A percentile compares a stretch with the other conserved stretches of the same genome.
These are phyloP conservation scores for California macrophylla DNA, from an alignment of 441 rosid genomes.

Conservation along the genomic window DNA sequence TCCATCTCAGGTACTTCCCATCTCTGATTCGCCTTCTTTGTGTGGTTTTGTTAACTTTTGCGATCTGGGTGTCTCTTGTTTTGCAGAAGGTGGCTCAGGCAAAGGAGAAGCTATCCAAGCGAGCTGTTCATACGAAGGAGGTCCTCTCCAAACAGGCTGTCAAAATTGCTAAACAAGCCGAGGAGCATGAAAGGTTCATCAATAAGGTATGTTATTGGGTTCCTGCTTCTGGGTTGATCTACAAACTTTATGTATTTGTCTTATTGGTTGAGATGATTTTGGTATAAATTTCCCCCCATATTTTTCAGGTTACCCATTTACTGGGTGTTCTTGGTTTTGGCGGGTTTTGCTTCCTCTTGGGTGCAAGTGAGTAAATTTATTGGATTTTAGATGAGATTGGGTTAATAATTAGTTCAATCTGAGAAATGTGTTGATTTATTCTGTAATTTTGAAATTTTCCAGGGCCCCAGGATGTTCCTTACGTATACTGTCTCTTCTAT, in stretches of 20 bases:
- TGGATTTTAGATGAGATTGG: slow-evolving; percentile 13
- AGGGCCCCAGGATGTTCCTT: slow-evolving; percentile 88
- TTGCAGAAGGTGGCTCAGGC: slow-evolving; percentile 63
- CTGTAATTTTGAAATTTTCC: slow-evolving; percentile 13
- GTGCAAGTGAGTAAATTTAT: slow-evolving; percentile 60
- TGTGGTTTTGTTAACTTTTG: slow-evolving; percentile 10
- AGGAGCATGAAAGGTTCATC: slow-evolving; percentile 76
- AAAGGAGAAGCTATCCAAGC: slow-evolving; percentile 68
- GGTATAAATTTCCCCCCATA: neutral
- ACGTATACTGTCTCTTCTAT: slow-evolving; percentile 74
- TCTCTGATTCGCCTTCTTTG: neutral
- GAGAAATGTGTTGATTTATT: slow-evolving; percentile 6
- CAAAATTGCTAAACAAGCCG: slow-evolving; percentile 89
- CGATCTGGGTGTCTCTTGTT: slow-evolving; percentile 19
- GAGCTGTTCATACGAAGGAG: slow-evolving; percentile 66
- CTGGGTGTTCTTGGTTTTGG: slow-evolving; percentile 89
- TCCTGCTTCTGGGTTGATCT: neutral
- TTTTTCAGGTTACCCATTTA: slow-evolving; percentile 70
- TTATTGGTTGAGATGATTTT: neutral
- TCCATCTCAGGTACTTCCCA: slow-evolving; percentile 50
- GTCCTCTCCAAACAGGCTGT: slow-evolving; percentile 78
- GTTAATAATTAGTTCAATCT: neutral
- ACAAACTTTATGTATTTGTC: neutral
- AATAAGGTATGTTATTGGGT: slow-evolving; percentile 41
- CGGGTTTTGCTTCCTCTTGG: slow-evolving; percentile 76